Base-by-base conservation (phyloP, 148 eudicot genomes). In the Rhododendron griersonianum region DNA sequence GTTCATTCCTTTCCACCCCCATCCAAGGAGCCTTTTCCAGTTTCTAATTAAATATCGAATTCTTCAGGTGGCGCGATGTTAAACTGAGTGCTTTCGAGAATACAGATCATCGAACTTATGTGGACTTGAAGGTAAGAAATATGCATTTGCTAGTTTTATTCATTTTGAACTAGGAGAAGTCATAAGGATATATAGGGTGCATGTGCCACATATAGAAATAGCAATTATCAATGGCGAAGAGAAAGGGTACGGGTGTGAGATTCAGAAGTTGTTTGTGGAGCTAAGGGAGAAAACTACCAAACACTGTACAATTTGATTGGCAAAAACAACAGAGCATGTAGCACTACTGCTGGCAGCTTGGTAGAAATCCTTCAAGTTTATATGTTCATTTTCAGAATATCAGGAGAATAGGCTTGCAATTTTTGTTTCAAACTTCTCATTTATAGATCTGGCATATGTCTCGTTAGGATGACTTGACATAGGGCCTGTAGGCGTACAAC, bases 61-160 rank as follows among this genome's bases (percentile, higher is more conserved):
- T 85, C 25, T 90, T 88, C 91, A 98, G 99, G 89, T 98, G 99
- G 99, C 98, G 99, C 14, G 98, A 98, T 87, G 96, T 95, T 30
- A 98, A 98, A 89, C 83, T 98, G 81, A 90, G 96, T 81, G 90
- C 99, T 61, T 95, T 95, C 88, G 96, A 98, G 83, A 89, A 91
- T 90, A 96, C 95, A 71, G 92, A 93, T 90, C 99, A 98, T 87
- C 92, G 98, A 85, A 98, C 99, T 77, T 98, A 98, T 88, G 99
- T 98, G 73, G 99, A 98, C 91, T 92, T 98, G 91, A 98, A 98
- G 98, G 99, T 98, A 88, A 83, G 82, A 84, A 69, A 69, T 78
- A 76, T 79, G 48, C 35, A 41, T 83, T 73, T 61, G 47, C 55
- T 88, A 35, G 35, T 78, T 28, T 85, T 78, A 7, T 83, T 83